Evolutionary conservation across 805 yeast species (phyloP).

Genomic region (Candida insectalens): DNA sequence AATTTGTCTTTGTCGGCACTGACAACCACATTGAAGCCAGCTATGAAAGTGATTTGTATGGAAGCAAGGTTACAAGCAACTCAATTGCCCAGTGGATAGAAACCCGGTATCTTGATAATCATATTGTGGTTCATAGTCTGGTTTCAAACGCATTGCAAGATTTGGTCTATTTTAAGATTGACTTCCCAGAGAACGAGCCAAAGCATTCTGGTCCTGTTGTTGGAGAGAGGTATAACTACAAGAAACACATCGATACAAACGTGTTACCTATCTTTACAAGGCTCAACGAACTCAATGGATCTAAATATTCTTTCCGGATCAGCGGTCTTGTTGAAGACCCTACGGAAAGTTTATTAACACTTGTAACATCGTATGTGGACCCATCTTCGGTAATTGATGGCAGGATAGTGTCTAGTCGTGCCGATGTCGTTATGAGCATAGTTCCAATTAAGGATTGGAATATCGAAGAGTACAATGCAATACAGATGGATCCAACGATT

Average conservation of each 20-base stretch:
- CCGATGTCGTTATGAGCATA: conserved; percentile 2
- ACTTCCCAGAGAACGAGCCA: conserved; percentile 2
- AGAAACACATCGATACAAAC: not conserved
- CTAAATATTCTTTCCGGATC: conserved; percentile 4
- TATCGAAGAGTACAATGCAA: not conserved
- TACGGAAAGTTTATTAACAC: too few relatives aligned
- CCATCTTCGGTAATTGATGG: conserved; percentile 3
- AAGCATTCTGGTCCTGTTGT: not conserved
- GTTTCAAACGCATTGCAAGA: conserved; percentile 8
- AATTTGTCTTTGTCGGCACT: conserved; percentile 1
- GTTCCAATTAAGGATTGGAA: too few relatives aligned
- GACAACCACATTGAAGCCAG: too few relatives aligned
- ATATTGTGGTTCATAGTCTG: conserved; percentile 2
- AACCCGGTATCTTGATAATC: not conserved
- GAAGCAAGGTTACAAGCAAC: conserved; percentile 1
- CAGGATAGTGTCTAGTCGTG: not conserved
- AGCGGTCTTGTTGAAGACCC: conserved; percentile 5
- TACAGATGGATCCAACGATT: not conserved
- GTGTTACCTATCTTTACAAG: conserved; percentile 9
- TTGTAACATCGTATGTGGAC: too few relatives aligned
- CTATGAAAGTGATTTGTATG: too few relatives aligned
- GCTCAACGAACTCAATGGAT: conserved; percentile 5
- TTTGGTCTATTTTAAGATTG: conserved; percentile 4
- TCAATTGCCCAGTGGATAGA: conserved; percentile 1
- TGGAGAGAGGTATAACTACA: conserved; percentile 6